Evolutionary conservation across 805 yeast genomes (phyloP).

Genomic region (Dipodascus geniculatus): DNA sequence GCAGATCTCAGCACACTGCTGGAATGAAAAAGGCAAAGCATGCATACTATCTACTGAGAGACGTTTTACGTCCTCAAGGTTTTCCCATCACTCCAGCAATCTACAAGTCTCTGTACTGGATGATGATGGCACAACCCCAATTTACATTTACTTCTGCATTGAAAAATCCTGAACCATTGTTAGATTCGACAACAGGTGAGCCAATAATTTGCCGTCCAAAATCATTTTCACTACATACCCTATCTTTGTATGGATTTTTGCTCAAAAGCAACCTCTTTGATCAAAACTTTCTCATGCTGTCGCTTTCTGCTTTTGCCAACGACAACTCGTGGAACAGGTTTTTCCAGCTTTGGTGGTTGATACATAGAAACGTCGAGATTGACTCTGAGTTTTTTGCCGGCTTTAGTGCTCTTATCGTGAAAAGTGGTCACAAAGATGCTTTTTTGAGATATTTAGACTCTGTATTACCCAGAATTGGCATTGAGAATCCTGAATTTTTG

Average conservation of each 20-base stretch:
- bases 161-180: slow-evolving; percentile 12
- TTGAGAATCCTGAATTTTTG: neutral
- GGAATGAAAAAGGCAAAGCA: neutral
- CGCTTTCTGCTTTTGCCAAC: slow-evolving; percentile 20
- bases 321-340: slow-evolving; percentile 14
- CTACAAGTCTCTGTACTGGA: slow-evolving; percentile 17
- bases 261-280: slow-evolving; percentile 2
- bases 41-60: slow-evolving; percentile 5
- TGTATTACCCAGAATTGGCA: slow-evolving; percentile 1
- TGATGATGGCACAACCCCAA: slow-evolving; percentile 13
- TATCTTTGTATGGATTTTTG: slow-evolving; percentile 9
- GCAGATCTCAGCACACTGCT: neutral
- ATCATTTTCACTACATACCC: slow-evolving; percentile 12
- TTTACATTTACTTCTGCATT: slow-evolving; percentile 17
- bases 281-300: slow-evolving; percentile 12
- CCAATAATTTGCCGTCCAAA: slow-evolving; percentile 8
- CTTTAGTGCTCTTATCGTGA: slow-evolving; percentile 20
- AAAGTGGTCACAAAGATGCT: slow-evolving; percentile 19
- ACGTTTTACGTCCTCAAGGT: slow-evolving; percentile 5
- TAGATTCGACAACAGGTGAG: slow-evolving; percentile 2
- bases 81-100: neutral
- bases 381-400: slow-evolving; percentile 14
- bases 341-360: slow-evolving; percentile 21
- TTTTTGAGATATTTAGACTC: slow-evolving; percentile 6
- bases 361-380: slow-evolving; percentile 12